Percentiles rank a stretch among this genome's conserved stretches.
Evolutionary conservation across 148 eudicot genomes (phyloP).

Genomic region (Bassia scoparia): DNA sequence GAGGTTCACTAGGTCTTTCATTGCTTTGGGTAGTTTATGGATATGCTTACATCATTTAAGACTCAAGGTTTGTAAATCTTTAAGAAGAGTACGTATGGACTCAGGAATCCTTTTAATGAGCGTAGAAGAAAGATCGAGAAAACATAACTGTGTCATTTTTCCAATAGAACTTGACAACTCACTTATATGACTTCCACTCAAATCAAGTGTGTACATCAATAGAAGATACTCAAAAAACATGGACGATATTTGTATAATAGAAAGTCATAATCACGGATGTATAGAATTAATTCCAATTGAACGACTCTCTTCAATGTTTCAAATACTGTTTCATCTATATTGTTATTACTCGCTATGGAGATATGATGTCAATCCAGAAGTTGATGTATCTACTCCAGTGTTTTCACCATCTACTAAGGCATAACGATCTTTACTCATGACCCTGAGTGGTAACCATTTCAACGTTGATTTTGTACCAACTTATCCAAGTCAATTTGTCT

Average conservation of each 20-base stretch:
- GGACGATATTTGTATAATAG: background rate
- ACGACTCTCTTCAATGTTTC: background rate
- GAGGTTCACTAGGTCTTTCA: slow-evolving; percentile 23
- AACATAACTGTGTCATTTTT: background rate
- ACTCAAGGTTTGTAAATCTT: slow-evolving; percentile 15
- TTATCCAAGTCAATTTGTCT: background rate
- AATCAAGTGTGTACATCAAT: slow-evolving; percentile 8
- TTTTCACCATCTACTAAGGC: background rate
- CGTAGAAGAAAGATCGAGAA: slow-evolving; percentile 21
- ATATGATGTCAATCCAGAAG: slow-evolving; percentile 4
- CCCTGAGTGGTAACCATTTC: background rate
- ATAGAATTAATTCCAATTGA: slow-evolving; percentile 4
- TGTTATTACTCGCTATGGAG: background rate
- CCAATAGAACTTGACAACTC: slow-evolving; percentile 23
- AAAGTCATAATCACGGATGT: background rate
- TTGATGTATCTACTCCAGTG: background rate
- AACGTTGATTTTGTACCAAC: background rate
- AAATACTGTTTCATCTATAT: background rate
- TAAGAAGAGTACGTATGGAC: slow-evolving; percentile 9
- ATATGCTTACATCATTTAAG: slow-evolving; percentile 14
- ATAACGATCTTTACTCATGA: background rate
- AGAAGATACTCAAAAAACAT: background rate
- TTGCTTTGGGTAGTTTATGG: slow-evolving; percentile 20
- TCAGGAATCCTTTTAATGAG: slow-evolving; percentile 12
- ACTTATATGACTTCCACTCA: slow-evolving; percentile 12